phyloP scores from a whole-genome alignment of 495 filamentous ascomycete genomes.

The Neurospora sp. region DNA sequence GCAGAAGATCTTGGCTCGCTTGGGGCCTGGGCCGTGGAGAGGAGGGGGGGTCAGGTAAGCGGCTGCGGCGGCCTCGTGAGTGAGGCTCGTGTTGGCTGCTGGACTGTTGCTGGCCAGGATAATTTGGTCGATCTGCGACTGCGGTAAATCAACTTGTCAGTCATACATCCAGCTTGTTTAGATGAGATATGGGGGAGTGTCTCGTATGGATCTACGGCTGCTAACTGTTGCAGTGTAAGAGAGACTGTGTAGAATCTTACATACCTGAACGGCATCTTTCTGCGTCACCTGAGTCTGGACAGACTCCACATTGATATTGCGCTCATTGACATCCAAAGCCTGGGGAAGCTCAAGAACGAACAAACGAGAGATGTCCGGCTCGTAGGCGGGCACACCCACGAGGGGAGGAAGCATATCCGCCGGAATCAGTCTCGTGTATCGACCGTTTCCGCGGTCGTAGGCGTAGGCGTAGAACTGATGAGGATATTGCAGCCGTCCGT shows the following conservation, averaged over 20 bases:
- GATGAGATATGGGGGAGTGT: neutral
- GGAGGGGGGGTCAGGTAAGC: neutral
- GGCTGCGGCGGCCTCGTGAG: constrained; percentile 1
- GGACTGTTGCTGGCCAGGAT: neutral
- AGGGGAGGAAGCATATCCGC: constrained; percentile 51
- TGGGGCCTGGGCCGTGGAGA: constrained; percentile 7
- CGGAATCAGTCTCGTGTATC: constrained; percentile 51
- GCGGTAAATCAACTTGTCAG: neutral
- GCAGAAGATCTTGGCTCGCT: constrained; percentile 62
- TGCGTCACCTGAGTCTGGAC: constrained; percentile 5
- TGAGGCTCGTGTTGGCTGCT: neutral
- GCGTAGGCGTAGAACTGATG: constrained; percentile 35
- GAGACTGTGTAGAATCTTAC: neutral
- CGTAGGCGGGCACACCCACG: constrained; percentile 21
- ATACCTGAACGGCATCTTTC: neutral
- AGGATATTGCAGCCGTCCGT: neutral
- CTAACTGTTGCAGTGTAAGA: neutral
- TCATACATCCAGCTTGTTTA: neutral
- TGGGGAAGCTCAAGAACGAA: constrained; percentile 32
- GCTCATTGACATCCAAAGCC: constrained; percentile 23
- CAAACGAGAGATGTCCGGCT: constrained; percentile 25
- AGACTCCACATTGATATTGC: constrained; percentile 21
- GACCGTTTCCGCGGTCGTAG: constrained; percentile 47
- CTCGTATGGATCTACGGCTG: neutral
- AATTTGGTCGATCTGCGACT: constrained; percentile 15